Evolutionary conservation across 2,329 filamentous ascomycete genomes (phyloP).

Genomic region (Fusarium nodosum): DNA sequence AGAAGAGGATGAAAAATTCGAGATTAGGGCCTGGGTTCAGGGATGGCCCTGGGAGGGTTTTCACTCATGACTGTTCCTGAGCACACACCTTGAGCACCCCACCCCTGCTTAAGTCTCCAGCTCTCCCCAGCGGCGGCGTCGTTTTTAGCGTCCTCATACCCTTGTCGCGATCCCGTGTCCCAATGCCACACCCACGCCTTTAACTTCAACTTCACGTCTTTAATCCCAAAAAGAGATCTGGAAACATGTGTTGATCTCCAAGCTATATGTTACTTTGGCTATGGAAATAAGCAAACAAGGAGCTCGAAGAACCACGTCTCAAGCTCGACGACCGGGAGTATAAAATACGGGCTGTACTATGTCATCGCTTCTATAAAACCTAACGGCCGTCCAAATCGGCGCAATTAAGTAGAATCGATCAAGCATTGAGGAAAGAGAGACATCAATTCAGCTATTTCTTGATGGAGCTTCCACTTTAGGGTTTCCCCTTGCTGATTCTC

Average conservation of each 20-base stretch:
- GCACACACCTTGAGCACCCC: conserved; percentile 39
- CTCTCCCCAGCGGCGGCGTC: conserved; percentile 45
- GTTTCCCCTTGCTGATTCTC: conserved; percentile 31
- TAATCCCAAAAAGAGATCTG: conserved; percentile 37
- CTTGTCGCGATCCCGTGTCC: conserved; percentile 51
- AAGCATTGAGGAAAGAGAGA: conserved; percentile 30
- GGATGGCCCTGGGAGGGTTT: conserved; percentile 43
- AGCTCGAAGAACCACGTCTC: neutral
- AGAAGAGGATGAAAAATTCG: conserved; percentile 45
- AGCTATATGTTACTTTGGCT: conserved; percentile 1
- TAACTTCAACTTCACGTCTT: conserved; percentile 49
- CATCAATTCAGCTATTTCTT: conserved; percentile 27
- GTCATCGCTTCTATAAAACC: neutral
- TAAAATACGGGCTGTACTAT: neutral
- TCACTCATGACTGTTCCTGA: conserved; percentile 31
- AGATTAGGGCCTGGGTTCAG: conserved; percentile 48
- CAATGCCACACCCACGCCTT: conserved; percentile 51
- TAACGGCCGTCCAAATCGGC: conserved; percentile 25
- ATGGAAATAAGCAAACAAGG: neutral
- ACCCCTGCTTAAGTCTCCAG: conserved; percentile 43
- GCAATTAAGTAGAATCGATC: conserved; percentile 20
- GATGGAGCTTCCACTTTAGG: conserved; percentile 23
- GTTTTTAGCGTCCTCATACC: conserved; percentile 49
- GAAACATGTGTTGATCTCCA: conserved; percentile 23
- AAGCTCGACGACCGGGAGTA: neutral